Conservation (phyloP, 1,139 yeast species). For the Suhomyces terraborum region DNA sequence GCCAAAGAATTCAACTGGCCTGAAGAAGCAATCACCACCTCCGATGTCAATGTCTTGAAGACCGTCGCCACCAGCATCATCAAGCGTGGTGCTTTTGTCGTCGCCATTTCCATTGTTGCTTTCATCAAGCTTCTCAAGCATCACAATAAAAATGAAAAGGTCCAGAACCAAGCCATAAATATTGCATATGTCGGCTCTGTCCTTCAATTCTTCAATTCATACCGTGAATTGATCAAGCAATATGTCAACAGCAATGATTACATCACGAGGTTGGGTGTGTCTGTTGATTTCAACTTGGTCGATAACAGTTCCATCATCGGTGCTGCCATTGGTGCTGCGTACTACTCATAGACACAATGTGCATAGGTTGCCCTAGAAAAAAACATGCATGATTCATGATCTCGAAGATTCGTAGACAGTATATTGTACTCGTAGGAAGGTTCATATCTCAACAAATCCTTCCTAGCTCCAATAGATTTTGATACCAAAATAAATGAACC, state of each 20-base stretch:
- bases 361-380: conserved; percentile 1
- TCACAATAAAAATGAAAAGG: conserved; percentile 29
- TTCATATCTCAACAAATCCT: not conserved
- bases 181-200: conserved; percentile 52
- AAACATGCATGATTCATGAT: conserved; percentile 11
- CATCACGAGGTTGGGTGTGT: conserved; percentile 29
- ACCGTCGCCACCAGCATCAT: conserved; percentile 33
- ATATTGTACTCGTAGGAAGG: not conserved
- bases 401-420: not conserved
- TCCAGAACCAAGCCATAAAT: conserved; percentile 23
- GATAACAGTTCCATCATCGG: conserved; percentile 50
- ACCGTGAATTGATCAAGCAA: conserved; percentile 33
- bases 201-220: conserved; percentile 37
- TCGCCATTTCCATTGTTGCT: conserved; percentile 39
- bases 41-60: conserved; percentile 34
- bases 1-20: conserved; percentile 29
- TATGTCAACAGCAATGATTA: conserved; percentile 35
- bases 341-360: conserved; percentile 15
- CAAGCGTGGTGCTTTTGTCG: conserved; percentile 44
- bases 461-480: conserved; percentile 1
- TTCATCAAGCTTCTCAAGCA: conserved; percentile 36
- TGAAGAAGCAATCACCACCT: conserved; percentile 18
- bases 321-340: conserved; percentile 54
- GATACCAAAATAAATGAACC: no score
- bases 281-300: conserved; percentile 41